Base-by-base conservation (phyloP, 108 stramenopile species). In the Poteriospumella lacustris region DNA sequence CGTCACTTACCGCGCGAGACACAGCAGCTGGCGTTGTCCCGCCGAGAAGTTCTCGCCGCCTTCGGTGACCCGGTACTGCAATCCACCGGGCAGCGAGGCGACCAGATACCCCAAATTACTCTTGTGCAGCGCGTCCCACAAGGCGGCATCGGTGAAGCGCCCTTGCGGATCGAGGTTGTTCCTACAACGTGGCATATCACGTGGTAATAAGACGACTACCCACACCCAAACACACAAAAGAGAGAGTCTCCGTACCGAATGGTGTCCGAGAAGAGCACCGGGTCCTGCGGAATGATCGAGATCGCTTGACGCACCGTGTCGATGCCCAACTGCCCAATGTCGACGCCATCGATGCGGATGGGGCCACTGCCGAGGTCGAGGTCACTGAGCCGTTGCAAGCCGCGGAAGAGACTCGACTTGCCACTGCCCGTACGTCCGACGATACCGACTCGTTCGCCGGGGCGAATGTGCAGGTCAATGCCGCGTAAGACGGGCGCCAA, bases 341-440 rank as follows among this genome's bases (percentile, higher is more conserved):
- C 91, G 1, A 89, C 78, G 26, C 91, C 93, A 79, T 94, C 94
- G 24, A 96, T 43, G 26, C 85, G 24, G 34, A 96, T 90, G 26
- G 62, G 36, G 5, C 96, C 95, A 12, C 73, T 44, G 26, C 58
- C 56, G 1, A 76, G 15, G 26, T 64, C 56, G 1, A 76, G 15
- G 15, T 75, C 64, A 47, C 79, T 80, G 31, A 87, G 77, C 1
- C 94, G 84, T 31, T 93, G 64, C 38, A 95, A 64, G 1, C 90
- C 91, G n/a, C 88, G 58, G 88, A 95, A 87, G n/a, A 97, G 73
- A 0, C 91, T 91, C 0, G 87, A 89, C 79, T 97, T 95, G 15
- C 94, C 96, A 0, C 91, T 89, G n/a, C 93, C 92, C 76, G 84
- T 81, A 26, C 89, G 80, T 47, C 78, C 78, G 34, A 78, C 78